A percentile compares a stretch with the other conserved stretches of the same genome.
phyloP scores from a whole-genome alignment of 2,329 filamentous ascomycete species.

The Trichoderma koningiopsis region DNA sequence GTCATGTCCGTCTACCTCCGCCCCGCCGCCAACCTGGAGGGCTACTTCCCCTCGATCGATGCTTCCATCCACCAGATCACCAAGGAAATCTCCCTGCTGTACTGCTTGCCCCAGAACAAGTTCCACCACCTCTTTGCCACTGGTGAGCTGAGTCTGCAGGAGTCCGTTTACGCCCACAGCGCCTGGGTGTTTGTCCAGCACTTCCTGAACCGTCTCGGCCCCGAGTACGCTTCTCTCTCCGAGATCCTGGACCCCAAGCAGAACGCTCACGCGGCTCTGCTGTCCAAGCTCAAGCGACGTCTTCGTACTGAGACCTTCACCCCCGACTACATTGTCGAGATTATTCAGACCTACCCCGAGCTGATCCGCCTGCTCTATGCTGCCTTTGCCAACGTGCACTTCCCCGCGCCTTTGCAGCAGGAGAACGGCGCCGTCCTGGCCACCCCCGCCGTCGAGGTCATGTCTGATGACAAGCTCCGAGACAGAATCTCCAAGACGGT shows the following conservation, averaged over 20 bases:
- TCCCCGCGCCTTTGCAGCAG: constrained; percentile 50
- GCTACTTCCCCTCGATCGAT: constrained; percentile 76
- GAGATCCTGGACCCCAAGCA: constrained; percentile 80
- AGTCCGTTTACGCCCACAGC: constrained; percentile 96
- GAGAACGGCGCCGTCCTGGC: constrained; percentile 50
- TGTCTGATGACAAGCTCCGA: constrained; percentile 73
- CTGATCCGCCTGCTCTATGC: constrained; percentile 88
- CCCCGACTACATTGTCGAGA: constrained; percentile 95
- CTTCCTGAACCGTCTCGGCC: constrained; percentile 92
- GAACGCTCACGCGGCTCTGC: constrained; percentile 80
- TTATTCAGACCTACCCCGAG: constrained; percentile 86
- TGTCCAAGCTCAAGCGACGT: constrained; percentile 93
- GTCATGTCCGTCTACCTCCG: constrained; percentile 95
- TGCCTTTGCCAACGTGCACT: constrained; percentile 87
- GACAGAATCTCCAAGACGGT: constrained; percentile 78
- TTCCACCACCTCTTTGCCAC: constrained; percentile 87
- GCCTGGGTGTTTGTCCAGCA: constrained; percentile 98
- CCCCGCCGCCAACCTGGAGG: constrained; percentile 62
- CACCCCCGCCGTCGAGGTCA: constrained; percentile 64
- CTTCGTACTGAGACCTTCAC: constrained; percentile 97
- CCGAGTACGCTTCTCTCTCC: constrained; percentile 86
- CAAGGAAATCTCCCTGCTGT: constrained; percentile 95
- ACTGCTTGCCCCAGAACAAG: constrained; percentile 97
- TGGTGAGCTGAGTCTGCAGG: constrained; percentile 86
- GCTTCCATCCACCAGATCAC: constrained; percentile 98